Percentiles rank a stretch among this genome's conserved stretches.
These are phyloP conservation scores for Sporothrix globosa DNA, from an alignment of 2,329 filamentous ascomycete genomes.

Conservation along the genomic window DNA sequence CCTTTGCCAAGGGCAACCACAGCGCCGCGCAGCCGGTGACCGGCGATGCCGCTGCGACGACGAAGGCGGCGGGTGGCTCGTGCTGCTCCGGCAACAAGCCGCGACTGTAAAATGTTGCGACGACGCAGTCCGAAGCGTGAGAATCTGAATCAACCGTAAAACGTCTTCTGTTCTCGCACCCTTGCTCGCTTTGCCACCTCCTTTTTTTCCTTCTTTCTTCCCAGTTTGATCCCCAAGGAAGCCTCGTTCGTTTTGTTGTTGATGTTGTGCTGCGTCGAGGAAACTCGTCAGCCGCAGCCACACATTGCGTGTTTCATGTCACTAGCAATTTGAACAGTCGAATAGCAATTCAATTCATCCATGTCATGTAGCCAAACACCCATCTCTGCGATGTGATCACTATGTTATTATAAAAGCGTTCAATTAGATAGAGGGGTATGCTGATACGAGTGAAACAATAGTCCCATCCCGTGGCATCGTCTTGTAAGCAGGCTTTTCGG, in stretches of 20 bases:
- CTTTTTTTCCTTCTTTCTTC: conserved; percentile 27
- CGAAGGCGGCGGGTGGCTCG: conserved; percentile 7
- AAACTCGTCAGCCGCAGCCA: neutral
- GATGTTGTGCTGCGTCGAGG: neutral
- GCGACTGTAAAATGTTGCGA: conserved; percentile 27
- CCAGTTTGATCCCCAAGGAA: conserved; percentile 25
- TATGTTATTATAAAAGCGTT: no score
- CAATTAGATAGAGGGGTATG: no score
- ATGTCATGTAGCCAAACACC: no score
- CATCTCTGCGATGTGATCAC: no score
- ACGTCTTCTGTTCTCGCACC: neutral
- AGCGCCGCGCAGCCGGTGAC: conserved; percentile 5
- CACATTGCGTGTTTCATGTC: no score
- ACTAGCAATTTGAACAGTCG: no score
- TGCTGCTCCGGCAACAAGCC: conserved; percentile 31
- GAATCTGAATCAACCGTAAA: neutral
- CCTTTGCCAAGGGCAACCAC: conserved; percentile 30
- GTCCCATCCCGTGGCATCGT: no score
- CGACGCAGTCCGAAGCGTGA: neutral
- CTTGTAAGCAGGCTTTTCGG: no score
- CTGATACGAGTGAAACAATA: no score
- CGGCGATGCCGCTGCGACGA: neutral
- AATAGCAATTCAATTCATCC: no score
- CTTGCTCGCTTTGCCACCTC: neutral
- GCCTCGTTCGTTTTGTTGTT: conserved; percentile 1